Conservation (phyloP, 139 green algal species). For the Tetraselmis striata region DNA sequence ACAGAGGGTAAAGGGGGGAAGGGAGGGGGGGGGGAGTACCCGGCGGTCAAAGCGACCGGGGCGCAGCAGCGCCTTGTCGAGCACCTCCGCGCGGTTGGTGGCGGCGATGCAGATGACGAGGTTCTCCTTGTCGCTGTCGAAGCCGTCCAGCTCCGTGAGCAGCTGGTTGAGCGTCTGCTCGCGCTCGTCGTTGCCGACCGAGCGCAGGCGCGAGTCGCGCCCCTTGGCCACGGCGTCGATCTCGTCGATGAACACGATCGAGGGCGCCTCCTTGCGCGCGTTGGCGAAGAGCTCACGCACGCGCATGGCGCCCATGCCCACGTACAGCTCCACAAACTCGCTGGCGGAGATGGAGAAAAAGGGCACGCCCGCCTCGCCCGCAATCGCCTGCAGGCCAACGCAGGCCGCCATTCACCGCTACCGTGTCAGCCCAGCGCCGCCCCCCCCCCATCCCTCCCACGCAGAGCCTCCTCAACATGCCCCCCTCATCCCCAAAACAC, state of each 20-base stretch:
- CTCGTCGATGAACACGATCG: conserved; percentile 94
- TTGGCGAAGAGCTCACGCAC: conserved; percentile 74
- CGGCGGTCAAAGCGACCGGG: conserved; percentile 77
- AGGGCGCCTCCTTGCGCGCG: conserved; percentile 66
- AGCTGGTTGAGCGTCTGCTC: conserved; percentile 92
- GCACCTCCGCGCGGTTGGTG: conserved; percentile 83
- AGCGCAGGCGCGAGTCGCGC: conserved; percentile 60
- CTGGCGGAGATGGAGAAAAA: conserved; percentile 78
- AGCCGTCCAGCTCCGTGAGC: conserved; percentile 83
- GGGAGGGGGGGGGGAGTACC: no score
- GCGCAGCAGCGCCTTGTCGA: conserved; percentile 75
- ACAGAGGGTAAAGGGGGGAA: no score
- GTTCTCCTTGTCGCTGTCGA: conserved; percentile 43
- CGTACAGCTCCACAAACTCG: conserved; percentile 92
- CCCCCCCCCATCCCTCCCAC: not conserved
- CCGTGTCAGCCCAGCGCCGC: not conserved
- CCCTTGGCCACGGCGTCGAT: conserved; percentile 81
- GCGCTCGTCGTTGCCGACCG: conserved; percentile 74
- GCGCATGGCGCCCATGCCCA: conserved; percentile 82
- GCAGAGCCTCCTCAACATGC: not conserved
- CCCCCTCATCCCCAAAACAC: not conserved
- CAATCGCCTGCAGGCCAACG: no score
- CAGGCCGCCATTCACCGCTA: no score
- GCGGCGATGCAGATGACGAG: conserved; percentile 80
- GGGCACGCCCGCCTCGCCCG: conserved; percentile 71